Conservation (phyloP, 2,329 filamentous ascomycete genomes). For the Ceratocystis ficicola region DNA sequence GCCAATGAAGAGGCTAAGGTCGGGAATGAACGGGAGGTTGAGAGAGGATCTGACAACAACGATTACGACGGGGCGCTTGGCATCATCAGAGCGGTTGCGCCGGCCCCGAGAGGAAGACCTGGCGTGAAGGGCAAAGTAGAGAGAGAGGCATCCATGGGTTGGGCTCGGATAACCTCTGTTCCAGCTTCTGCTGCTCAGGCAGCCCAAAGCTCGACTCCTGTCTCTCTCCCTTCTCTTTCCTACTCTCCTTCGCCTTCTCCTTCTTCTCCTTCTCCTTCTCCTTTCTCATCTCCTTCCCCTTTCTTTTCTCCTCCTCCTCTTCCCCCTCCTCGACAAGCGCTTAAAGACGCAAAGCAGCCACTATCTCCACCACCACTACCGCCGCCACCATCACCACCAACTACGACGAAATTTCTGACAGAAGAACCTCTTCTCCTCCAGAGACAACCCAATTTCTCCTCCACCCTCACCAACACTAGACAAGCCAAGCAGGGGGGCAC, state of each 20-base stretch:
- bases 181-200: not conserved
- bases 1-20: not conserved
- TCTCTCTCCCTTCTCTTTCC: not conserved
- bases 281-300: too few relatives aligned
- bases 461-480: not conserved
- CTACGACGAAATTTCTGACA: not conserved
- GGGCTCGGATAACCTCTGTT: not conserved
- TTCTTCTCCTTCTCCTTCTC: too few relatives aligned
- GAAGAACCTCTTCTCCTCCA: not conserved
- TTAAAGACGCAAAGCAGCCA: slow-evolving; percentile 3
- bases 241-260: too few relatives aligned
- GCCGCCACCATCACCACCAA: not conserved
- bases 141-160: not conserved
- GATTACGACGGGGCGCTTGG: not conserved
- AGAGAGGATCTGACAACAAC: not conserved
- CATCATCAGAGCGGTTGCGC: not conserved
- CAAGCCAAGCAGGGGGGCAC: not conserved
- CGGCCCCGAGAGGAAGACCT: not conserved
- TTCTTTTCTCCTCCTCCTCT: not conserved
- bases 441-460: not conserved
- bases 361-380: not conserved
- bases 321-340: not conserved
- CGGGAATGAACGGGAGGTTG: not conserved
- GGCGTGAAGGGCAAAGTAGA: not conserved
- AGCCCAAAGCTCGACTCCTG: not conserved